Base-by-base conservation (phyloP, 345 rosid species). In the Acer yangbiense region DNA sequence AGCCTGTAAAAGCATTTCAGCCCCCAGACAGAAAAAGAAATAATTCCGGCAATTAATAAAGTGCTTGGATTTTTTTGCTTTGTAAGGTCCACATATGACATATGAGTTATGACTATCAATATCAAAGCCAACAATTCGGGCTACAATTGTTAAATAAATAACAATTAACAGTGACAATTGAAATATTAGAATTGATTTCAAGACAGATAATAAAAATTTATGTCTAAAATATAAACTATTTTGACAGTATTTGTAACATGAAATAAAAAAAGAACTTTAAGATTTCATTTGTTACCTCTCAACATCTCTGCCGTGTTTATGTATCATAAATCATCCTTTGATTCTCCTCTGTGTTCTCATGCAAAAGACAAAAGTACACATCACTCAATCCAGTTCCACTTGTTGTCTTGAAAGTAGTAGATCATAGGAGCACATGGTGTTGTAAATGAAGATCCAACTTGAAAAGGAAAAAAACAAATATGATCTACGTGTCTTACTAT, bases 361-460 rank as follows among this genome's bases (percentile, higher is more conserved):
- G 76, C 58, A 43, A 62, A 44, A 54, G 68, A 58, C 77, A 63
- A 71, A 63, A 63, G 25, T 20, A 61, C 67, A 41, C 67, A 21
- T 44, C 11, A 21, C 21, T 72, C 9, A 6, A 2, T 4, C 16
- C 29, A n/a, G 23, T 60, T 3, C 8, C 25, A 18, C 3, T 20
- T 11, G 6, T 58, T 17, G 9, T 32, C 6, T 21, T 16, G 12
- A 52, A 13, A 14, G 67, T 21, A 14, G 67, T 0, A 39, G 20
- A 32, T 72, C 1, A n/a, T 39, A 20, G 20, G 29, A 21, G 23
- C 67, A 3, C 12, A 14, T 72, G 67, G 32, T 54, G 20, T 54
- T 60, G 32, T 13, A 13, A 16, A 20, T 63, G 60, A 62, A 74
- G 23, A 17, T 72, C 67, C 76, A 41, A 12, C 4, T 7, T 60